Conservation (phyloP, 495 filamentous ascomycete species). For the Hypoxylon cercidicola region DNA sequence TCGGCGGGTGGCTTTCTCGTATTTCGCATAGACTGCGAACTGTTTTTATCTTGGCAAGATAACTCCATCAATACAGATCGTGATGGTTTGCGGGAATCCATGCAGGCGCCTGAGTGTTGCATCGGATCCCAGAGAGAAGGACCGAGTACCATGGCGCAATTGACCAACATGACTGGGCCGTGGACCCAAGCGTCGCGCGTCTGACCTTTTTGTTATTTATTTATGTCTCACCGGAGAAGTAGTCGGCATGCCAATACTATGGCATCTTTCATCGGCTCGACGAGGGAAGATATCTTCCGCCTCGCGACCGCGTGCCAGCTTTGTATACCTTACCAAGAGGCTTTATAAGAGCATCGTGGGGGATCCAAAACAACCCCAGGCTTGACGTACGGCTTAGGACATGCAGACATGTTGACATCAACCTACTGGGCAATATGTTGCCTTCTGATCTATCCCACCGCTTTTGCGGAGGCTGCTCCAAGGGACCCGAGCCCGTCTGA, state of each 20-base stretch:
- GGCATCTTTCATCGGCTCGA: not conserved
- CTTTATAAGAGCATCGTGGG: not conserved
- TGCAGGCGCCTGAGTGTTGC: conserved; percentile 36
- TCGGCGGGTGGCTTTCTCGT: conserved; percentile 26
- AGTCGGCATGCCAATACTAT: conserved; percentile 9
- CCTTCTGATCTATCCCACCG: conserved; percentile 10
- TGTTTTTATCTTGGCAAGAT: conserved; percentile 32
- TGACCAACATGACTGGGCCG: conserved; percentile 3
- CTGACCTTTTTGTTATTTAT: conserved; percentile 10
- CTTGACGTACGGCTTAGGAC: not conserved
- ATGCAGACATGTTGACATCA: conserved; percentile 20
- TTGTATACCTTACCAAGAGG: not conserved
- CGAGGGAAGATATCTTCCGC: conserved; percentile 2
- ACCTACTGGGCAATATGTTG: conserved; percentile 15
- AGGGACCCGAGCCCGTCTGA: conserved; percentile 1
- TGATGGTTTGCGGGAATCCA: not conserved
- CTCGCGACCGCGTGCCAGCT: not conserved
- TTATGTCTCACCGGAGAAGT: not conserved
- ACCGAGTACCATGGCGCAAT: conserved; percentile 2
- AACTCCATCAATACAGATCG: conserved; percentile 9
- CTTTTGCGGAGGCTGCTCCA: not conserved
- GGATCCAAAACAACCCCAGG: not conserved
- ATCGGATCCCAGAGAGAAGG: conserved; percentile 26
- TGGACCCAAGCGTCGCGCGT: conserved; percentile 9
- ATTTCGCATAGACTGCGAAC: conserved; percentile 9